Evolutionary conservation across 768 basidiomycete genomes (phyloP).

Genomic region (Tulasnella sp.): DNA sequence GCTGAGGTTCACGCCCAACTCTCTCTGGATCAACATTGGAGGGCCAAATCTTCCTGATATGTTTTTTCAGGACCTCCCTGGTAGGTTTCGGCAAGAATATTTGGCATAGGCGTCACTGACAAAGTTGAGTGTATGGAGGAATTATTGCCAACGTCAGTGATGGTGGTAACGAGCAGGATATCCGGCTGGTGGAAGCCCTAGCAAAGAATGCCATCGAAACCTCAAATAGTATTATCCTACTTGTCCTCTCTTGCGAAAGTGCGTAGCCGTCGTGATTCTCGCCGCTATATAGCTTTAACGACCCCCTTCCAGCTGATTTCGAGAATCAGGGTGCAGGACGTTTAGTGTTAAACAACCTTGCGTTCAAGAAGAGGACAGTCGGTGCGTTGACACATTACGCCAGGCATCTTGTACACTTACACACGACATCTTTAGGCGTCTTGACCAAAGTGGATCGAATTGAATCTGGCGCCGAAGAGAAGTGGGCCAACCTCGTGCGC

Average conservation of each 20-base stretch:
- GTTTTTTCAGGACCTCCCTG: slow-evolving; percentile 26
- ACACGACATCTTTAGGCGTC: no score
- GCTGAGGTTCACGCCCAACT: slow-evolving; percentile 39
- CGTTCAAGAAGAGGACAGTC: slow-evolving; percentile 54
- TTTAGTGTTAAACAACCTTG: slow-evolving; percentile 51
- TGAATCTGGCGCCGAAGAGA: slow-evolving; percentile 40
- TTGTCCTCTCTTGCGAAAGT: slow-evolving; percentile 18
- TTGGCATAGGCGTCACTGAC: neutral
- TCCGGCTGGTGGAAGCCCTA: slow-evolving; percentile 9
- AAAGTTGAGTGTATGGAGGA: neutral
- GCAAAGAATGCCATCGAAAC: slow-evolving; percentile 4
- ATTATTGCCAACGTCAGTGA: slow-evolving; percentile 15
- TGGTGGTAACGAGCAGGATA: slow-evolving; percentile 10
- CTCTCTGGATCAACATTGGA: slow-evolving; percentile 37
- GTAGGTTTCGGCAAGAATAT: neutral
- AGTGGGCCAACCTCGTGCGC: slow-evolving; percentile 36
- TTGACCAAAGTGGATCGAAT: slow-evolving; percentile 68
- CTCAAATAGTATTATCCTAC: slow-evolving; percentile 10
- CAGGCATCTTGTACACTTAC: no score
- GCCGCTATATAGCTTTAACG: no score
- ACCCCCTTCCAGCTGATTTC: slow-evolving; percentile 47
- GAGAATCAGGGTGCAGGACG: slow-evolving; percentile 67
- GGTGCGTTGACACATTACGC: slow-evolving; percentile 34
- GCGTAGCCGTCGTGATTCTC: neutral
- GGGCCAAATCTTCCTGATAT: slow-evolving; percentile 33